Evolutionary conservation across 179 eudicot species (phyloP).

Genomic region (Pouteria campechiana): DNA sequence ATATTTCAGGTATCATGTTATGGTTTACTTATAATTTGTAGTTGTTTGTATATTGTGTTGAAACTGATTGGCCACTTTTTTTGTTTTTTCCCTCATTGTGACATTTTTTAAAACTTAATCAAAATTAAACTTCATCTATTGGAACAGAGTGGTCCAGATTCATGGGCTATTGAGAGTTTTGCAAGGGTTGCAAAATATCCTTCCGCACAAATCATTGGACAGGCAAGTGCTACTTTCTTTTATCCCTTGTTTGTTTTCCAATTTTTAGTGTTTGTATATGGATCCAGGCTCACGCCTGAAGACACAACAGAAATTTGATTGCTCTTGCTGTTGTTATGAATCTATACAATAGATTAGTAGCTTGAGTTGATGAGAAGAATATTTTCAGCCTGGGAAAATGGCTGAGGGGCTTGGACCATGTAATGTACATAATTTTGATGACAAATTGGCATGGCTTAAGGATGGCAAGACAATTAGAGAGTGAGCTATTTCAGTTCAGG

Average conservation of each 20-base stretch:
- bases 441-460: too few relatives aligned
- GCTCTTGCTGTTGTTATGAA: too few relatives aligned
- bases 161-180: constrained; percentile 83
- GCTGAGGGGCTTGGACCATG: too few relatives aligned
- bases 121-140: too few relatives aligned
- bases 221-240: constrained; percentile 39
- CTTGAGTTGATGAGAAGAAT: too few relatives aligned
- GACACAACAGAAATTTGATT: background rate
- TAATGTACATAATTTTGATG: too few relatives aligned
- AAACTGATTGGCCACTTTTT: background rate
- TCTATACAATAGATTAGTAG: too few relatives aligned
- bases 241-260: background rate
- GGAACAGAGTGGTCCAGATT: constrained; percentile 81
- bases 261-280: background rate
- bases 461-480: too few relatives aligned
- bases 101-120: too few relatives aligned
- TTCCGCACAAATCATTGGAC: constrained; percentile 59
- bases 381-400: too few relatives aligned
- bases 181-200: constrained; percentile 88
- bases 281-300: too few relatives aligned
- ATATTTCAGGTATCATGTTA: constrained; percentile 76
- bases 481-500: too few relatives aligned
- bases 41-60: background rate
- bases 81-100: background rate
- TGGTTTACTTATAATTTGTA: background rate